Evolutionary conservation across 2,329 filamentous ascomycete genomes (phyloP).

Genomic region (Podosphaera xanthii): DNA sequence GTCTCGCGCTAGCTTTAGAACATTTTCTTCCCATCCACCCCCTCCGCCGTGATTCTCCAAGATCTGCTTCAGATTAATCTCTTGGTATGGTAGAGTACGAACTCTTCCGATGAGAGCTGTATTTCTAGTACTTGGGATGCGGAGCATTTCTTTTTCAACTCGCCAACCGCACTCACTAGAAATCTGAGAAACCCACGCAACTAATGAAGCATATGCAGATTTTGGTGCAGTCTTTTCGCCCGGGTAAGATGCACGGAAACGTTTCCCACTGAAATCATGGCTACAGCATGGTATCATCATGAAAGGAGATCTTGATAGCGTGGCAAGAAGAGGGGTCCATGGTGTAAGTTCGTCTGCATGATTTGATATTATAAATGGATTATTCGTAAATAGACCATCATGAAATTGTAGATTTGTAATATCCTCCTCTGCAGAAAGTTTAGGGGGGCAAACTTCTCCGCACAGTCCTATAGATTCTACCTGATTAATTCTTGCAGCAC

Average conservation of each 20-base stretch:
- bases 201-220: constrained; percentile 66
- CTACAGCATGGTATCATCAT: constrained; percentile 92
- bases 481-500: background rate
- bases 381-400: constrained; percentile 42
- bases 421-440: constrained; percentile 4
- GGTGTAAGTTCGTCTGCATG: constrained; percentile 90
- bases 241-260: constrained; percentile 42
- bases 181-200: constrained; percentile 51
- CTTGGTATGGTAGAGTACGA: constrained; percentile 7
- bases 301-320: constrained; percentile 55
- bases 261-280: constrained; percentile 56
- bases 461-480: background rate
- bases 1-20: constrained; percentile 35
- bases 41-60: constrained; percentile 30
- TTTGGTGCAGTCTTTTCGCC: constrained; percentile 16
- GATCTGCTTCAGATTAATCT: constrained; percentile 20
- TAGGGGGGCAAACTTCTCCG: background rate
- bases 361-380: constrained; percentile 88
- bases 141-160: constrained; percentile 62
- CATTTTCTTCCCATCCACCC: constrained; percentile 33
- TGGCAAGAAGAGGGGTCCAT: constrained; percentile 81
- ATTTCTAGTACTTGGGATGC: constrained; percentile 85
- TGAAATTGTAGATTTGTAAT: constrained; percentile 22
- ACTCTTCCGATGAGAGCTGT: constrained; percentile 51
- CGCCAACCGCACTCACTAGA: constrained; percentile 50